Conservation (phyloP, 2,329 filamentous ascomycete species). For the Eurotiales sp. region DNA sequence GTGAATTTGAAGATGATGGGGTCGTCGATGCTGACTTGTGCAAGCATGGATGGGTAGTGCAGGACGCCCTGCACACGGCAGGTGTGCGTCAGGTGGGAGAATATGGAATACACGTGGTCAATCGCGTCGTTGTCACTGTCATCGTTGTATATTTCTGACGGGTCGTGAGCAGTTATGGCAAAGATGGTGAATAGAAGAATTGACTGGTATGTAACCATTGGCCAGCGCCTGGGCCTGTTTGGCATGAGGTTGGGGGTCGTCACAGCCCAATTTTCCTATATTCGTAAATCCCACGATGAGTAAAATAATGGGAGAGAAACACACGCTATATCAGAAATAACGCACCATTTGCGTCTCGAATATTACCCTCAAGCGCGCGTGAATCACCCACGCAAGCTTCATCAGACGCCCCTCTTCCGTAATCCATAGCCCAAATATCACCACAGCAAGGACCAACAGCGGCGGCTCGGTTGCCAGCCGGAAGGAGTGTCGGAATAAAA, state of each 20-base stretch:
- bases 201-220: slow-evolving; percentile 31
- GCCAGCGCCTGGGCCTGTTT: slow-evolving; percentile 20
- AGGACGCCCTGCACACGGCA: slow-evolving; percentile 27
- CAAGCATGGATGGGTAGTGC: slow-evolving; percentile 26
- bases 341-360: slow-evolving; percentile 26
- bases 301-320: background rate
- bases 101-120: slow-evolving; percentile 16
- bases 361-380: slow-evolving; percentile 21
- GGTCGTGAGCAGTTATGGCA: slow-evolving; percentile 14
- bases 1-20: slow-evolving; percentile 21
- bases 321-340: background rate
- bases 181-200: slow-evolving; percentile 30
- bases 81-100: slow-evolving; percentile 23
- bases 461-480: slow-evolving; percentile 19
- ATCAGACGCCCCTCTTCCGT: slow-evolving; percentile 18
- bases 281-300: background rate
- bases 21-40: slow-evolving; percentile 14
- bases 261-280: slow-evolving; percentile 8
- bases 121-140: background rate
- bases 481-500: slow-evolving; percentile 25
- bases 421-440: slow-evolving; percentile 26
- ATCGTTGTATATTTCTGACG: background rate
- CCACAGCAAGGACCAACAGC: slow-evolving; percentile 27
- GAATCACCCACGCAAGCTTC: slow-evolving; percentile 23
- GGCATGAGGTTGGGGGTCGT: background rate